Evolutionary conservation across 73 alveolate species (phyloP).

Genomic region (Tetrahymena malaccensis): DNA sequence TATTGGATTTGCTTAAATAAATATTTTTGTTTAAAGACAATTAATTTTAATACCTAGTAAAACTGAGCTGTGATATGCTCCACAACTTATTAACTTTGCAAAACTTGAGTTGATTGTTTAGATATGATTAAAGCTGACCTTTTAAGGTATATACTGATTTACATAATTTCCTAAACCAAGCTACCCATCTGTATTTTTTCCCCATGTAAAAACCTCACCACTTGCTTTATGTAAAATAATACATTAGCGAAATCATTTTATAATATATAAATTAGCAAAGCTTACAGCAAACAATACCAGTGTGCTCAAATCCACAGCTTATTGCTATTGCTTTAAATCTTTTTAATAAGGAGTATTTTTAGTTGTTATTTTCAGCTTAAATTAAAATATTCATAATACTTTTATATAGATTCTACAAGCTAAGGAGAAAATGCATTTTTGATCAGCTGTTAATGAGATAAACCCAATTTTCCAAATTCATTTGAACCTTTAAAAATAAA

Average conservation of each 20-base stretch:
- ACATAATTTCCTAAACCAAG: background rate
- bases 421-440: background rate
- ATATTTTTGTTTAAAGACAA: too few relatives aligned
- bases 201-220: slow-evolving; percentile 62
- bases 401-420: background rate
- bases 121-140: background rate
- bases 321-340: background rate
- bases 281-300: slow-evolving; percentile 19
- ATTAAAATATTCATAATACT: background rate
- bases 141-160: background rate
- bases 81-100: background rate
- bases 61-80: background rate
- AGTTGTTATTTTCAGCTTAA: background rate
- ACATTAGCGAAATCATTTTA: background rate
- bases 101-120: background rate
- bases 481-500: slow-evolving; percentile 6
- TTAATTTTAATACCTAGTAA: background rate
- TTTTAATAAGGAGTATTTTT: background rate
- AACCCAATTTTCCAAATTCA: background rate
- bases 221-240: background rate
- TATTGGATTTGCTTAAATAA: too few relatives aligned
- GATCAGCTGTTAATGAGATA: background rate
- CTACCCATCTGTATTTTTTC: slow-evolving; percentile 2
- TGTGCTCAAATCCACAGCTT: slow-evolving; percentile 50
- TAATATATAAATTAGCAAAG: background rate